These are phyloP conservation scores for Neospora caninum DNA, from an alignment of 169 alveolate genomes.

Conservation along the genomic window DNA sequence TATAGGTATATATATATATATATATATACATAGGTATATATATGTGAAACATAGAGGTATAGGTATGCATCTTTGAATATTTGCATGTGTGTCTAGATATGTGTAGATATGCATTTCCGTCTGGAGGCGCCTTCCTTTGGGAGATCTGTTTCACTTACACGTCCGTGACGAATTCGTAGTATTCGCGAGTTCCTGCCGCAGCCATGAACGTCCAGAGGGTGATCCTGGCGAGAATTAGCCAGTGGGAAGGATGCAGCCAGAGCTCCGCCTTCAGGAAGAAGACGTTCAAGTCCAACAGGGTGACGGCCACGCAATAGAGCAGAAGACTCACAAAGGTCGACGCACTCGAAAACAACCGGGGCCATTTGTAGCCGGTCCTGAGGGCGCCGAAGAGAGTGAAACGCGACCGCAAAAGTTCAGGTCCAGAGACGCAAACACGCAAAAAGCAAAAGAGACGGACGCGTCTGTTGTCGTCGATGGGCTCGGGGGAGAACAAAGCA, in stretches of 20 bases:
- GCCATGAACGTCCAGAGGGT: constrained; percentile 77
- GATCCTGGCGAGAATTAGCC: constrained; percentile 79
- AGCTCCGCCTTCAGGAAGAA: constrained; percentile 84
- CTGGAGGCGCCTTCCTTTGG: not conserved
- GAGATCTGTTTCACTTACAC: not conserved
- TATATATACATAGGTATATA: not conserved
- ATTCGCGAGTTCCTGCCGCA: constrained; percentile 57
- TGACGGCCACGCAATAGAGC: constrained; percentile 37
- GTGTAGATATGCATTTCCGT: not conserved
- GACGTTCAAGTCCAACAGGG: constrained; percentile 50
- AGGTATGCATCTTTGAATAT: not conserved
- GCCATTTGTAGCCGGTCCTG: constrained; percentile 52
- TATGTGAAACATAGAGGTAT: not conserved
- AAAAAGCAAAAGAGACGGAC: too few species aligned
- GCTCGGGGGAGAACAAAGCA: too few species aligned
- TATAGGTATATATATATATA: not conserved
- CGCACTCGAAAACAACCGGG: constrained; percentile 4
- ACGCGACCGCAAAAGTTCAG: too few species aligned
- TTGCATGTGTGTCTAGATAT: too few species aligned
- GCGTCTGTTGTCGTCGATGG: too few species aligned
- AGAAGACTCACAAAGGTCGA: constrained; percentile 15
- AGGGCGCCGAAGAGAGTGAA: not conserved
- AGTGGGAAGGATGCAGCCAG: constrained; percentile 82
- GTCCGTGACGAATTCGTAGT: constrained; percentile 45
- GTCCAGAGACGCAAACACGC: too few species aligned